Base-by-base conservation (phyloP, 352 stramenopile species). In the Globisporangium cederbergense region DNA sequence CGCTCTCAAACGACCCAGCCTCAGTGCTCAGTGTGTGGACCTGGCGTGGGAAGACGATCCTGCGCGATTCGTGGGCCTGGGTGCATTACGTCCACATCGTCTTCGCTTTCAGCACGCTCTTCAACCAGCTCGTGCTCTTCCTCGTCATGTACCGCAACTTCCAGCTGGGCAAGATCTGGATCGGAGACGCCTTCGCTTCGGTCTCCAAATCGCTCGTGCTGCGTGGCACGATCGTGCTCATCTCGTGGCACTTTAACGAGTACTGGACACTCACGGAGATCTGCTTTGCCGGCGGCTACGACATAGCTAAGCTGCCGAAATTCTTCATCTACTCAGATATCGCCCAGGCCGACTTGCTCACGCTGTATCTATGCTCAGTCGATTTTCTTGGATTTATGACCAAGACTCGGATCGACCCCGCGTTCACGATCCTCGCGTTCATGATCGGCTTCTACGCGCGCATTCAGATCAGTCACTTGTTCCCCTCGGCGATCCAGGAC, bases 211-310 rank as follows among this genome's bases (percentile, higher is more conserved):
- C 65, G 55, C 58, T 84, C 4, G 20, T 79, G 1, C 60, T 73
- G 30, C 76, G 76, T 13, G 76, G 76, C 0, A 38, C 76, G 3
- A 46, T 75, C 13, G 66, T 79, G 18, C 20, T 81, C 4, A 13
- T 81, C 9, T 73, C 66, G 54, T 77, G 64, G 30, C 51, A 69
- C 1, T 36, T 83, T 38, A 78, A 83, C 57, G 72, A 66, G 30
- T 78, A 67, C 47, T 81, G 67, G 68, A 68, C 70, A 3, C 67
- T 81, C 42, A 64, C 54, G 0, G 76, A 81, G 36, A 70, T 76
- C 52, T 59, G 20, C 16, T 65, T 72, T 34, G 62, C 54, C 7
- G 62, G 66, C 20, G 65, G 67, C 14, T 65, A 72, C 55, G 43
- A 54, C 0, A 67, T 81, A 36, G 54, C 63, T 5, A 38, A 64